Conservation (phyloP, 495 filamentous ascomycete species). For the Neurospora hispaniola region DNA sequence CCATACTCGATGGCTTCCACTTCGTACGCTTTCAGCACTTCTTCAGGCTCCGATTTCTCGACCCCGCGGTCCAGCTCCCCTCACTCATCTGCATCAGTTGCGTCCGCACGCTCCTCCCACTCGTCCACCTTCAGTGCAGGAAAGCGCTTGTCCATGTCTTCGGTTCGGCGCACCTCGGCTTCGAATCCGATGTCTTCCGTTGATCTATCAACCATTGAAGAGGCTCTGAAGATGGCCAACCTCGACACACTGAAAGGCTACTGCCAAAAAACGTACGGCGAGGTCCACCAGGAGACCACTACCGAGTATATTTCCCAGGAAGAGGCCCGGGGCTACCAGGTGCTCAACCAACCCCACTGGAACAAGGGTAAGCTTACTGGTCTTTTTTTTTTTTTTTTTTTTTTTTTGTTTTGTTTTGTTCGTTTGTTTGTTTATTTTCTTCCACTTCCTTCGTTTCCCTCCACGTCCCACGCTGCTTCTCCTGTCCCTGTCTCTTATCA, state of each 20-base stretch:
- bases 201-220: slow-evolving; percentile 41
- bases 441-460: slow-evolving; percentile 1
- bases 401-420: neutral
- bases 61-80: slow-evolving; percentile 45
- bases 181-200: slow-evolving; percentile 45
- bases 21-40: slow-evolving; percentile 34
- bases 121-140: slow-evolving; percentile 35
- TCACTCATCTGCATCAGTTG: slow-evolving; percentile 26
- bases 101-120: slow-evolving; percentile 38
- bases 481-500: neutral
- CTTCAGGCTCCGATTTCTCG: slow-evolving; percentile 37
- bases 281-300: slow-evolving; percentile 37
- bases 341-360: slow-evolving; percentile 45
- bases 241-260: slow-evolving; percentile 44
- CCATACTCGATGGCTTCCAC: slow-evolving; percentile 33
- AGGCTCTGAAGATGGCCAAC: slow-evolving; percentile 41
- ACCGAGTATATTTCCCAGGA: slow-evolving; percentile 40
- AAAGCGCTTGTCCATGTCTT: slow-evolving; percentile 43
- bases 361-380: slow-evolving; percentile 39
- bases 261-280: slow-evolving; percentile 37
- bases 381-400: neutral
- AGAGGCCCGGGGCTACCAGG: slow-evolving; percentile 43
- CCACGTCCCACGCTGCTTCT: slow-evolving; percentile 4
- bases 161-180: slow-evolving; percentile 35
- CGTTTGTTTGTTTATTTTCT: neutral